Evolutionary conservation across 768 basidiomycete species (phyloP).

Genomic region (Tephrocybe rancida): DNA sequence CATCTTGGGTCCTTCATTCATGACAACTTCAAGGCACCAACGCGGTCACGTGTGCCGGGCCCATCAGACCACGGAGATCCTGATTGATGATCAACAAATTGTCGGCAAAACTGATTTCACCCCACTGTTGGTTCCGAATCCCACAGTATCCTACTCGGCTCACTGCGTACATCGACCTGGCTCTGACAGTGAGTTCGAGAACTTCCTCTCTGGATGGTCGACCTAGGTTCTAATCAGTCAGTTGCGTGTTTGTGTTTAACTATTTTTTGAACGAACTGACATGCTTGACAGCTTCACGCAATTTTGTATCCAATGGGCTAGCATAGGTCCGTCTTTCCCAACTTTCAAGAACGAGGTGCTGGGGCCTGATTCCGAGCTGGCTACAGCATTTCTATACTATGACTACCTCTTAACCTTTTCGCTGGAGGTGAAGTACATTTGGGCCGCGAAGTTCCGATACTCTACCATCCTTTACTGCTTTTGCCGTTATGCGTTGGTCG

Average conservation of each 20-base stretch:
- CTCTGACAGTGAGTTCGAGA: too few species aligned
- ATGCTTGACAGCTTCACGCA: slow-evolving; percentile 1
- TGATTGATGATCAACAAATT: too few species aligned
- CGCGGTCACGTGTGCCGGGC: too few species aligned
- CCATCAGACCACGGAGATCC: too few species aligned
- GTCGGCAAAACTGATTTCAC: too few species aligned
- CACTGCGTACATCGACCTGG: too few species aligned
- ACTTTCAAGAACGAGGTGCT: background rate
- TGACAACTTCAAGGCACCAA: too few species aligned
- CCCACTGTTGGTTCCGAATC: too few species aligned
- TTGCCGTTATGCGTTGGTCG: slow-evolving; percentile 35
- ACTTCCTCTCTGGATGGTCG: background rate
- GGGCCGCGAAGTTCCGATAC: slow-evolving; percentile 25
- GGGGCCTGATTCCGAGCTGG: background rate
- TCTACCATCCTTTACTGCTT: slow-evolving; percentile 32
- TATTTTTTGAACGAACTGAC: too few species aligned
- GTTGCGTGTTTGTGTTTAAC: background rate
- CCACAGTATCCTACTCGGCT: too few species aligned
- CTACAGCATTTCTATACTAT: slow-evolving; percentile 30
- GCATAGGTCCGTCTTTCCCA: background rate
- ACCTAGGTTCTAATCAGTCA: background rate
- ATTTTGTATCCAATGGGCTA: slow-evolving; percentile 13
- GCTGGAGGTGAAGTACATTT: slow-evolving; percentile 32
- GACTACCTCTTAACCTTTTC: slow-evolving; percentile 34
- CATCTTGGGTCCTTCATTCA: too few species aligned